Evolutionary conservation across 2,329 filamentous ascomycete species (phyloP), one percentile per base, ranked within the genome.

Genomic region (Decorospora gaudefroyi): DNA sequence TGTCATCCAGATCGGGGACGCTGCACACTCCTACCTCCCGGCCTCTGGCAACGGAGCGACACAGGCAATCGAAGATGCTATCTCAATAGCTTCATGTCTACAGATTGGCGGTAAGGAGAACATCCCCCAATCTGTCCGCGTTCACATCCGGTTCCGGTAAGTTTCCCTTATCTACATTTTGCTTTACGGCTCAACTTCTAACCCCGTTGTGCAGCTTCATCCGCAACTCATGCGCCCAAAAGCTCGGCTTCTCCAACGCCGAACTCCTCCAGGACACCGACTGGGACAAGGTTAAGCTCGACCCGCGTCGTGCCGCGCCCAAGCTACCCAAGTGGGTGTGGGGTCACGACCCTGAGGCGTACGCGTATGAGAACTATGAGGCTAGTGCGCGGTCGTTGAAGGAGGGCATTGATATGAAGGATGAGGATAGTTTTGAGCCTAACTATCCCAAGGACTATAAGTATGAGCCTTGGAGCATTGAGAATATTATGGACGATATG

Each of bases 161-260:
- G 62, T 45, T 15, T 10, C 11, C 4, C 2, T 18, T 4, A 10
- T 23, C 13, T 11, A 17, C 10, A 18, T 25, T 18, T 34, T n/a
- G 11, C 8, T 13, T 6, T 25, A 2, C 6, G 16, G 13, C 18
- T 29, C 26, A 29, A 13, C 41, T 34, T 22, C 45, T 46, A 38
- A 46, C 16, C 18, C 6, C 3, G 9, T 1, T 36, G 8, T 3
- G 21, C 16, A 72, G 74, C 19, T 78, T 76, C 62, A 71, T 73
- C 46, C 72, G 75, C 36, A 75, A 74, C 34, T 68, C 71, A 4
- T 78, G 76, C 62, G 73, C 74, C 2, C 76, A 78, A 43, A 76
- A 77, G 43, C 69, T 76, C 23, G 71, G 73, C 28, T 76, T 76
- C 64, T 69, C 70, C 49, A 75, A 77, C 57, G 63, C 74, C 17